A percentile compares a stretch with the other conserved stretches of the same genome.
Conservation (phyloP, 2,329 filamentous ascomycete species). For the Fusarium avenaceum region DNA sequence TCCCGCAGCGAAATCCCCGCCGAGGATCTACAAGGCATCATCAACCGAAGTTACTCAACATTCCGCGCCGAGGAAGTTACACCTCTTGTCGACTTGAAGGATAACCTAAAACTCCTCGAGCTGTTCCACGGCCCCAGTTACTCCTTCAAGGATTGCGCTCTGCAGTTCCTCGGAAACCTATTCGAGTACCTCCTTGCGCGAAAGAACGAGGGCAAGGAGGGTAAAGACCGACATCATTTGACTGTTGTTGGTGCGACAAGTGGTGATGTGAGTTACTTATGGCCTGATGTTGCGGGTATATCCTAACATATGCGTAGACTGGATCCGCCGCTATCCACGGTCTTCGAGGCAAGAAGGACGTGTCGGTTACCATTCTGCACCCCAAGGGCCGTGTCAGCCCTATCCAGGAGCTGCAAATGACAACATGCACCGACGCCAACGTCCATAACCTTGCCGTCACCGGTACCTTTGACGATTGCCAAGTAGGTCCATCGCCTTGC, state of each 20-base stretch:
- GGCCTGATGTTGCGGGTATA: not conserved
- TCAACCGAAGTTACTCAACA: constrained; percentile 87
- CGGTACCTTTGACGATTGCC: constrained; percentile 96
- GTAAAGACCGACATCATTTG: constrained; percentile 79
- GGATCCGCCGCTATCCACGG: constrained; percentile 97
- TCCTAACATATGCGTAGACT: constrained; percentile 60
- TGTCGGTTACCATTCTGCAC: constrained; percentile 94
- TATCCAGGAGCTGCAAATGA: constrained; percentile 98
- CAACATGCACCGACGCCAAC: constrained; percentile 88
- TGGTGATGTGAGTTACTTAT: constrained; percentile 66
- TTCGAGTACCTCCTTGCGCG: constrained; percentile 91
- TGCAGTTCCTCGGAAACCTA: constrained; percentile 96
- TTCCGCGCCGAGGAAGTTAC: constrained; percentile 85
- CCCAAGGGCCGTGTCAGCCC: constrained; percentile 92
- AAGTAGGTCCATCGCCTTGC: constrained; percentile 62
- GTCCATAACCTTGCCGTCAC: constrained; percentile 92
- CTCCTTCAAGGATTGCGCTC: constrained; percentile 89
- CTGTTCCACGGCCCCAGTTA: constrained; percentile 97
- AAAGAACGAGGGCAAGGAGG: constrained; percentile 69
- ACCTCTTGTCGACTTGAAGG: constrained; percentile 65
- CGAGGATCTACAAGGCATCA: constrained; percentile 81
- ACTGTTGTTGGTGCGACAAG: constrained; percentile 90
- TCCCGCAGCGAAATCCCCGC: constrained; percentile 63
- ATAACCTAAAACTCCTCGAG: constrained; percentile 85
- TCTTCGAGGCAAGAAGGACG: constrained; percentile 93